Evolutionary conservation across 257 asterid genomes (phyloP), one percentile per base, ranked within the genome.

Genomic region (Solanum appendiculatum): DNA sequence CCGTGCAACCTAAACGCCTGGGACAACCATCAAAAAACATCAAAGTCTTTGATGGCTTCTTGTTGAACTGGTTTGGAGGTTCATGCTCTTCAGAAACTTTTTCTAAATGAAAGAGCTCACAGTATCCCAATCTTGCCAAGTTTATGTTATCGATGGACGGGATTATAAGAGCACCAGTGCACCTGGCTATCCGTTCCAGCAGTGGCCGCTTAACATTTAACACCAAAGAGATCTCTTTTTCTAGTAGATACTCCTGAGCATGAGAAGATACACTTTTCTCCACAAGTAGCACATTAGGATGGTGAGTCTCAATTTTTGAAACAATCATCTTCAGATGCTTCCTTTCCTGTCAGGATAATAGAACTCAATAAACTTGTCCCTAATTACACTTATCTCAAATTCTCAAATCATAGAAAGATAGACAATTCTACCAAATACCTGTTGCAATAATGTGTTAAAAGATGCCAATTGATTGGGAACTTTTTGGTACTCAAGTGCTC

Each of bases 1-100:
- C 99, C 97, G 99, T 96, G 98, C 99, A 96, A 86, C 99, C 98
- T 87, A 97, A 89, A 85, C 98, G 98, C 90, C 96, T 91, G 5
- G 98, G 96, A 91, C 99, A 97, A 46, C 99, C 99, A 91, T 95
- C 98, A 64, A 97, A 93, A 91, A 91, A 94, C 99, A 97, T 97
- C 91, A 97, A 91, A 11, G 99, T 97, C 88, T 95, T 96, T 27
- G 92, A 90, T 42, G 97, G 98, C 89, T 93, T 97, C 87, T 89
- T 94, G 91, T 94, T 95, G 85, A 92, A 89, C 89, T 95, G 99
- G 89, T 94, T 97, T 83, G 72, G 64, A 23, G 93, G 89, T 88
- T 95, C 98, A 75, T 93, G 98, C 75, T 94, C 95, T 90, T 95
- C 99, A 33, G 89, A 77, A 73, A 96, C 90, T 91, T 91, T 97